phyloP scores from a whole-genome alignment of 2,329 filamentous ascomycete species.

The Hypoxylon rubiginosum region DNA sequence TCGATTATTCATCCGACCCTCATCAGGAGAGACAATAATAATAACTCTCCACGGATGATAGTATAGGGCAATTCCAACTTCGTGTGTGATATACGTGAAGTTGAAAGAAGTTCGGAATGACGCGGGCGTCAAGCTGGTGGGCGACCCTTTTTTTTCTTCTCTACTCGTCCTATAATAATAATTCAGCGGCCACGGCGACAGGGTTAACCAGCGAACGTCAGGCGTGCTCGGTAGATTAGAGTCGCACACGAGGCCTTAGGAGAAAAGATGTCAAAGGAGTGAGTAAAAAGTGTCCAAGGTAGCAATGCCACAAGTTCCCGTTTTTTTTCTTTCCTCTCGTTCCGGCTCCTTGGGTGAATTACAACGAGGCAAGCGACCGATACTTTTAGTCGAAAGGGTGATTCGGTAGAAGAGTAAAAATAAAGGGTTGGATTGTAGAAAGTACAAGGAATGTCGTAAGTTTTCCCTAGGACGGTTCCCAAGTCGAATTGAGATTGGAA shows the following conservation, averaged over 20 bases:
- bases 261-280: constrained; percentile 42
- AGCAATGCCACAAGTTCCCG: constrained; percentile 46
- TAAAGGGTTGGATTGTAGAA: constrained; percentile 34
- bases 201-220: constrained; percentile 36
- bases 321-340: constrained; percentile 9
- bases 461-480: constrained; percentile 34
- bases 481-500: constrained; percentile 38
- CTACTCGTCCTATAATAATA: constrained; percentile 38
- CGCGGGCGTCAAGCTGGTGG: constrained; percentile 44
- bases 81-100: constrained; percentile 39
- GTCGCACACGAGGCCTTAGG: constrained; percentile 46
- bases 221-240: constrained; percentile 43
- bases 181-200: constrained; percentile 38
- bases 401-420: constrained; percentile 30
- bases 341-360: constrained; percentile 44
- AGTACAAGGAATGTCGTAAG: constrained; percentile 40
- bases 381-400: constrained; percentile 33
- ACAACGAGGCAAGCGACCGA: constrained; percentile 48
- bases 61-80: constrained; percentile 45
- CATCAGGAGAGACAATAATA: constrained; percentile 56
- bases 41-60: constrained; percentile 48
- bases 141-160: constrained; percentile 26
- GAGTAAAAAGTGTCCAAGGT: constrained; percentile 43
- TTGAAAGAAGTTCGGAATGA: constrained; percentile 42
- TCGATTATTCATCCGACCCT: constrained; percentile 77